A percentile compares a stretch with the other conserved stretches of the same genome.
These are phyloP conservation scores for Epichloe gansuensis DNA, from an alignment of 2,329 filamentous ascomycete genomes.

Conservation along the genomic window DNA sequence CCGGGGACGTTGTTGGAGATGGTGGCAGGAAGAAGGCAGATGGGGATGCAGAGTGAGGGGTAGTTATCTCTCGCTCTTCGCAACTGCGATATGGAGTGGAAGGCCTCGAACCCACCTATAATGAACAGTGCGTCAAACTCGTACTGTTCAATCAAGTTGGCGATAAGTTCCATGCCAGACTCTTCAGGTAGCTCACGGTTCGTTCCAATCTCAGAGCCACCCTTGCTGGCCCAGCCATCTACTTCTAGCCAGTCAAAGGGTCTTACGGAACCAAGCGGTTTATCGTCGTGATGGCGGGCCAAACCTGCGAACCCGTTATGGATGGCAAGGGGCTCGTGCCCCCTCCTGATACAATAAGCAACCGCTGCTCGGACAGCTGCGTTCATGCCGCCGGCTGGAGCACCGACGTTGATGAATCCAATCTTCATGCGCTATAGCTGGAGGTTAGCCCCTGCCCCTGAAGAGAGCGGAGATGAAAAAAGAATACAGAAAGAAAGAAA, in stretches of 20 bases:
- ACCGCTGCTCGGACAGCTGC: conserved; percentile 87
- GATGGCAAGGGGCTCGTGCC: conserved; percentile 86
- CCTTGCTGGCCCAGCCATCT: conserved; percentile 89
- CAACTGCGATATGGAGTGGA: conserved; percentile 80
- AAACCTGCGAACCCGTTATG: conserved; percentile 96
- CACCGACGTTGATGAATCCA: conserved; percentile 92
- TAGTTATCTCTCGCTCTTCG: conserved; percentile 67
- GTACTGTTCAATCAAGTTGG: conserved; percentile 72
- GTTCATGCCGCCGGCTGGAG: conserved; percentile 96
- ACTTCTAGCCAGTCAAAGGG: conserved; percentile 87
- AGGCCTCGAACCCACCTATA: conserved; percentile 92
- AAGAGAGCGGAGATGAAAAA: background rate
- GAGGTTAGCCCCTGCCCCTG: conserved; percentile 15
- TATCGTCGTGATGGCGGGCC: conserved; percentile 76
- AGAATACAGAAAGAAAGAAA: background rate
- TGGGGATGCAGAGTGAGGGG: conserved; percentile 80
- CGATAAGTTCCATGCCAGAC: conserved; percentile 69
- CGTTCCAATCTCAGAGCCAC: conserved; percentile 94
- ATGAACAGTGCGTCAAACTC: conserved; percentile 85
- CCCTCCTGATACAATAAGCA: conserved; percentile 79
- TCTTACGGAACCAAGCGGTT: conserved; percentile 69
- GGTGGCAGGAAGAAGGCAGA: conserved; percentile 85
- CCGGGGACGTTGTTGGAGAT: conserved; percentile 98
- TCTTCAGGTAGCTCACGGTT: conserved; percentile 87
- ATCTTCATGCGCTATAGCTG: conserved; percentile 64